Percentiles rank a stretch among this genome's conserved stretches.
phyloP scores from a whole-genome alignment of 345 rosid species.

The Reutealis trisperma region DNA sequence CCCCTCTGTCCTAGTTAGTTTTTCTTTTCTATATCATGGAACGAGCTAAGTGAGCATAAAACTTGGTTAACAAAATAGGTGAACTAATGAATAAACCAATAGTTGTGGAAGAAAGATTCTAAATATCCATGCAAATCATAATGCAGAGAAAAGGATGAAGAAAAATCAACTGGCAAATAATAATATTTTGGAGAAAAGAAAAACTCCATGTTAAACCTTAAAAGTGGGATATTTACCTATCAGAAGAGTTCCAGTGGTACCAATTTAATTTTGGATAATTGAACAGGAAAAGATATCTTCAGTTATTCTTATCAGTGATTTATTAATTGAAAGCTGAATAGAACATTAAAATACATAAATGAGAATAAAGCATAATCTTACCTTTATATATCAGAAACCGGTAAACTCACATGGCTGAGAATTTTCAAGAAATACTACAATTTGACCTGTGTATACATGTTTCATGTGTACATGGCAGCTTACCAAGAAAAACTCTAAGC shows the following conservation, averaged over 20 bases:
- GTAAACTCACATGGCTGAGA: conserved; percentile 5
- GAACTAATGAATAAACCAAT: too few relatives aligned
- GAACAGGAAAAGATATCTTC: background rate
- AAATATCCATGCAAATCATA: too few relatives aligned
- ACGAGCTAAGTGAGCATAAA: too few relatives aligned
- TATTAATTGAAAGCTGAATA: background rate
- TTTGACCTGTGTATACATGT: background rate
- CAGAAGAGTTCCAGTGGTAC: background rate
- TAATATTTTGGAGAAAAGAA: background rate
- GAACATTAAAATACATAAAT: background rate
- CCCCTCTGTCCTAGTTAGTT: too few relatives aligned
- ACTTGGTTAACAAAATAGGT: too few relatives aligned
- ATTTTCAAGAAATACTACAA: background rate
- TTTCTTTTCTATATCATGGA: too few relatives aligned
- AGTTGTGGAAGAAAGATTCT: too few relatives aligned
- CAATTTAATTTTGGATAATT: background rate
- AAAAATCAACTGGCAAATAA: too few relatives aligned
- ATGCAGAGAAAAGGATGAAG: too few relatives aligned
- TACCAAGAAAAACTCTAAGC: background rate
- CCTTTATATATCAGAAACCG: background rate
- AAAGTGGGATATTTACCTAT: background rate
- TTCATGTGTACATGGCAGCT: too few relatives aligned
- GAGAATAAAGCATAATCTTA: background rate
- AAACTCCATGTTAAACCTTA: background rate
- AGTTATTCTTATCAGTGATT: background rate